Evolutionary conservation across 23 red algal genomes (phyloP).

Genomic region (Gracilaria vermiculophylla): DNA sequence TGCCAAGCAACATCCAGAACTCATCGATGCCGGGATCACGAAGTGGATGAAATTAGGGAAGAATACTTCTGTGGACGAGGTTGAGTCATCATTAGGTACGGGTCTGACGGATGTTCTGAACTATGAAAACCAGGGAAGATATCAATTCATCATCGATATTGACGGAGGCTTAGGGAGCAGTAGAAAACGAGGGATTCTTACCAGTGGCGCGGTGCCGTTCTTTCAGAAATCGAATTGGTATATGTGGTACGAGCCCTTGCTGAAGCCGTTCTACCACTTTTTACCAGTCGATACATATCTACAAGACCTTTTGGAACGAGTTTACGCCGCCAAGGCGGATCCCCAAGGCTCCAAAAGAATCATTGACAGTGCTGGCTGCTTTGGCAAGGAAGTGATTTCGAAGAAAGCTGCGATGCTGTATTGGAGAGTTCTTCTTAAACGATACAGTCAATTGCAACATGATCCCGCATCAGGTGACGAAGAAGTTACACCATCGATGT

Average conservation of each 20-base stretch:
- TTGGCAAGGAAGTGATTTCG: conserved; percentile 34
- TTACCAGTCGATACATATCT: conserved; percentile 59
- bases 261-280: conserved; percentile 62
- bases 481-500: conserved; percentile 39
- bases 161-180: conserved; percentile 77
- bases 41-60: conserved; percentile 68
- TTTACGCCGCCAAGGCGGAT: background rate
- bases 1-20: conserved; percentile 44
- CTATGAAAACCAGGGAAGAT: conserved; percentile 35
- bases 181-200: conserved; percentile 69
- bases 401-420: conserved; percentile 39
- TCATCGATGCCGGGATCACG: conserved; percentile 76
- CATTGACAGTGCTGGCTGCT: conserved; percentile 30
- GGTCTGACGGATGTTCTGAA: conserved; percentile 33
- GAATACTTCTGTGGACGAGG: conserved; percentile 2
- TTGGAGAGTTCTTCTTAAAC: conserved; percentile 20
- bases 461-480: conserved; percentile 16
- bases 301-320: conserved; percentile 29
- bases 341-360: conserved; percentile 12
- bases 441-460: conserved; percentile 50
- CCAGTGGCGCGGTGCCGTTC: conserved; percentile 58
- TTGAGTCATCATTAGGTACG: conserved; percentile 24
- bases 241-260: conserved; percentile 74
- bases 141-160: conserved; percentile 74
- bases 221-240: conserved; percentile 73